Percentiles rank a stretch among this genome's conserved stretches.
Conservation (phyloP, 805 yeast genomes). For the Metschnikowia koreensis region DNA sequence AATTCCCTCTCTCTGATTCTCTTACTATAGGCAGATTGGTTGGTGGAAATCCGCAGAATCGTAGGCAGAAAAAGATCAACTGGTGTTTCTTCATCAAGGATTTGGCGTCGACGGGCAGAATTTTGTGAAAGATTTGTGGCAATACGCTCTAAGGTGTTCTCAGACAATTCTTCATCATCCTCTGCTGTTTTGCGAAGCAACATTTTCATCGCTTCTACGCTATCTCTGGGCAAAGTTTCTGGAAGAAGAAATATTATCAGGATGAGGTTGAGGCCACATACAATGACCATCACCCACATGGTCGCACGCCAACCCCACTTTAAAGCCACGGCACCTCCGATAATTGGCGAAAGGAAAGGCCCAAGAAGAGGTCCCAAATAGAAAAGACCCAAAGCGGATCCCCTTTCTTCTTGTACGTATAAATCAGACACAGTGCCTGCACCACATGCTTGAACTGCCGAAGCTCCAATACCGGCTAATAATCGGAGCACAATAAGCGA, state of each 20-base stretch:
- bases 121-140: constrained; percentile 32
- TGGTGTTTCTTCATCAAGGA: constrained; percentile 27
- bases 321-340: constrained; percentile 70
- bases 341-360: constrained; percentile 74
- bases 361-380: constrained; percentile 82
- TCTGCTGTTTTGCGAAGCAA: constrained; percentile 7
- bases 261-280: constrained; percentile 54
- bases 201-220: constrained; percentile 43
- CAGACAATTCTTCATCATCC: constrained; percentile 10
- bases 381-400: constrained; percentile 74
- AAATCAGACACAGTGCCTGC: constrained; percentile 85
- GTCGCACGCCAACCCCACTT: constrained; percentile 88
- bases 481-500: constrained; percentile 67
- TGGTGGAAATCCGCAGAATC: constrained; percentile 36
- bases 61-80: constrained; percentile 43
- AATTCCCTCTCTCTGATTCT: constrained; percentile 26
- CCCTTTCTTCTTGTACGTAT: constrained; percentile 64
- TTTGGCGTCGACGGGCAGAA: constrained; percentile 13
- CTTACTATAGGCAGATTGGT: constrained; percentile 31
- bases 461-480: constrained; percentile 78
- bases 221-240: constrained; percentile 71
- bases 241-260: constrained; percentile 62
- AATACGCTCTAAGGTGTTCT: constrained; percentile 29
- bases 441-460: constrained; percentile 78
- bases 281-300: constrained; percentile 76